These are phyloP conservation scores for Nannochloropsis salina DNA, from an alignment of 108 stramenopile species.

Conservation along the genomic window DNA sequence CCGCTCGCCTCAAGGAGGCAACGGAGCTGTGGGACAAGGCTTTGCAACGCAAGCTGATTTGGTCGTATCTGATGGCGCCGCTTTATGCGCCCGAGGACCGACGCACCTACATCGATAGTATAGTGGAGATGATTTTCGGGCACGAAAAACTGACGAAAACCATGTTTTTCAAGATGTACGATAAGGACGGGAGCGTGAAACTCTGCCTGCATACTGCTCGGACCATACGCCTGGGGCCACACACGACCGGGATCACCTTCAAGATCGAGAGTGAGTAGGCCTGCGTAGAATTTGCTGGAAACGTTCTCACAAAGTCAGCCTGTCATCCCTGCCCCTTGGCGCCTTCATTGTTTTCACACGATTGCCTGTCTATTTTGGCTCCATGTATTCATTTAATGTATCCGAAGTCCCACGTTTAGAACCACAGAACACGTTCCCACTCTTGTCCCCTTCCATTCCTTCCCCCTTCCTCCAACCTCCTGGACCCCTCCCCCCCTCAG, in stretches of 20 bases:
- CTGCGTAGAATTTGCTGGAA: too few relatives aligned
- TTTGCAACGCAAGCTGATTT: neutral
- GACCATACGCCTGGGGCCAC: neutral
- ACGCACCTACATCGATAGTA: neutral
- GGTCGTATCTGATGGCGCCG: neutral
- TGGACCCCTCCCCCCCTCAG: neutral
- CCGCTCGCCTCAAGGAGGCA: neutral
- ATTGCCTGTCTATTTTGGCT: too few relatives aligned
- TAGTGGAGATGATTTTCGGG: neutral
- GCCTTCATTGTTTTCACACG: too few relatives aligned
- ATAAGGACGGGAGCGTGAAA: neutral
- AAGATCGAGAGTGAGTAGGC: neutral
- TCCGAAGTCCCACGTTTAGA: too few relatives aligned
- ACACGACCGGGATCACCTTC: neutral
- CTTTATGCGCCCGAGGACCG: slow-evolving; percentile 8
- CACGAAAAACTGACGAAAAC: neutral
- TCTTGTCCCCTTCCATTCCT: neutral
- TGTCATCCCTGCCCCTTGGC: too few relatives aligned
- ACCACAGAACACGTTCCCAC: neutral
- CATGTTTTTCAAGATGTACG: neutral
- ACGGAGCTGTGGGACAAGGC: slow-evolving; percentile 17
- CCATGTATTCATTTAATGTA: too few relatives aligned
- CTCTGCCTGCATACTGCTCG: neutral
- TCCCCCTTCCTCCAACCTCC: neutral
- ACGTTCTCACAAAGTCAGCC: too few relatives aligned